A percentile compares a stretch with the other conserved stretches of the same genome.
Evolutionary conservation across 2,329 filamentous ascomycete genomes (phyloP).

Genomic region (Alternaria arborescens): DNA sequence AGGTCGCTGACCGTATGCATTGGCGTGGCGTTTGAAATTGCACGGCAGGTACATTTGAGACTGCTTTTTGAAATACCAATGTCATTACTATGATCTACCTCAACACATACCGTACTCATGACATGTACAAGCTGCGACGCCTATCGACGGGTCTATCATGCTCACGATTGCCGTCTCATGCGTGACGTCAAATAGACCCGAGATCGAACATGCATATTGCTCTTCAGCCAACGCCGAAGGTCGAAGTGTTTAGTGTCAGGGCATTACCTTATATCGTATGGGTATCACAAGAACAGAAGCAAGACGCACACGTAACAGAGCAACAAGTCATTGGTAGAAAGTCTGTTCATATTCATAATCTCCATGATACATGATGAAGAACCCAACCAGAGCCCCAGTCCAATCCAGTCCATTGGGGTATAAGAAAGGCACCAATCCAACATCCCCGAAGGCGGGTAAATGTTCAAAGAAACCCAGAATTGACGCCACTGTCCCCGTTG

Average conservation of each 20-base stretch:
- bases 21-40: slow-evolving; percentile 18
- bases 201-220: not conserved
- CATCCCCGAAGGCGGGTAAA: not conserved
- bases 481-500: not conserved
- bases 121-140: not conserved
- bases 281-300: not conserved
- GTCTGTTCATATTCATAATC: not conserved
- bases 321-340: not conserved
- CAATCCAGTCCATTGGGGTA: slow-evolving; percentile 11
- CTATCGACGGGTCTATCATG: not conserved
- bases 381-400: slow-evolving; percentile 4
- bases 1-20: slow-evolving; percentile 10
- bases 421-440: slow-evolving; percentile 5
- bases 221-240: not conserved
- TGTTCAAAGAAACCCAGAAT: slow-evolving; percentile 7
- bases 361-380: not conserved
- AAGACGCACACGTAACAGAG: not conserved
- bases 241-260: not conserved
- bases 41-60: slow-evolving; percentile 7
- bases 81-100: slow-evolving; percentile 1
- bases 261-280: not conserved
- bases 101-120: not conserved
- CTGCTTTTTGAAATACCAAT: slow-evolving; percentile 1
- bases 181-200: not conserved
- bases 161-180: not conserved